These are phyloP conservation scores for Candida awuae DNA, from an alignment of 805 yeast species.

Conservation along the genomic window DNA sequence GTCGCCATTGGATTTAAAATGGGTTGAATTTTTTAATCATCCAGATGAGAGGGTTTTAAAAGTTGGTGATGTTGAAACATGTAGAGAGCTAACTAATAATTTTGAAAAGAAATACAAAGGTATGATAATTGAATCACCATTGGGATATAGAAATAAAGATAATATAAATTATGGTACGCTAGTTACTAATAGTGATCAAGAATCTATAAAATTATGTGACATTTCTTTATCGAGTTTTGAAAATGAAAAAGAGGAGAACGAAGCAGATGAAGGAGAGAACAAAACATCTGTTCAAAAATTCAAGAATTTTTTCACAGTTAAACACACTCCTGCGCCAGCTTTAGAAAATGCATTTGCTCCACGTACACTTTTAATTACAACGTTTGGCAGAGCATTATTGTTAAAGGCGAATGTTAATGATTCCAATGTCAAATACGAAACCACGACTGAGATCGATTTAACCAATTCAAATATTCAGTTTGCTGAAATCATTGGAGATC, in stretches of 20 bases:
- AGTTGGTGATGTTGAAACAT: constrained; percentile 45
- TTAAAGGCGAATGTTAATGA: constrained; percentile 33
- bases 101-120: constrained; percentile 56
- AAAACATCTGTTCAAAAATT: constrained; percentile 17
- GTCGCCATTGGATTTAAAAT: constrained; percentile 48
- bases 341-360: constrained; percentile 28
- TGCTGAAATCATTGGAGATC: constrained; percentile 46
- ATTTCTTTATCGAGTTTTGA: constrained; percentile 6
- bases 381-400: constrained; percentile 54
- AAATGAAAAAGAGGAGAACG: constrained; percentile 13
- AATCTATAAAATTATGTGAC: constrained; percentile 24
- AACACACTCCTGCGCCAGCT: constrained; percentile 1
- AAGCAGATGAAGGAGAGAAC: constrained; percentile 12
- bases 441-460: constrained; percentile 48
- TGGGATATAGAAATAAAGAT: constrained; percentile 39
- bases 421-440: constrained; percentile 34
- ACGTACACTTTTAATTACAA: constrained; percentile 51
- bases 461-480: constrained; percentile 45
- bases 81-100: constrained; percentile 35
- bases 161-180: constrained; percentile 10
- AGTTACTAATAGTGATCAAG: constrained; percentile 17
- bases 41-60: constrained; percentile 54
- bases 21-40: constrained; percentile 46
- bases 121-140: constrained; percentile 49
- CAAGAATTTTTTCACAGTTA: constrained; percentile 25